Base-by-base conservation (phyloP, 768 basidiomycete genomes). In the Russula ochroleuca region DNA sequence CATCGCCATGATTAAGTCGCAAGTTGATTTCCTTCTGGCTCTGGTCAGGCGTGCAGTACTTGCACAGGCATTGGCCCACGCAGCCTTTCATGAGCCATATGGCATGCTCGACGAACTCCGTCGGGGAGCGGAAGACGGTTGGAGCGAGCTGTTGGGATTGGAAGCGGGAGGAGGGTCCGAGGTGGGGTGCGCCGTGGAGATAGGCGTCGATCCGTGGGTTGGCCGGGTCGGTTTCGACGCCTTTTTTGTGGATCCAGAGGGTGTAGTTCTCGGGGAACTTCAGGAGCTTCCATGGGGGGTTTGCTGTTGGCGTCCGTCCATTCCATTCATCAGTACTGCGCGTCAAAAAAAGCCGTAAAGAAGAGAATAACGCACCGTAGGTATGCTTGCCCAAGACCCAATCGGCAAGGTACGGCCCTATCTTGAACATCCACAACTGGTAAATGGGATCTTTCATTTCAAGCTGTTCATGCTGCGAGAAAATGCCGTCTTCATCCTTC, bases 51-150 rank as follows among this genome's bases (percentile, higher is more conserved):
- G 0, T 23, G 15, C 64, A 65, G 33, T 65, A 65, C 3, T 65
- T 61, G 54, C 64, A 65, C 8, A 37, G 31, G 21, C 64, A 65
- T 2, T n/a, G 48, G 6, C 40, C 59, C 15, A 3, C 14, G 5
- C 41, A 0, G 19, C 53, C 53, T 19, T 35, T 49, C 64, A 65
- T 65, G 54, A 68, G 67, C 67, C 67, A 68, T 19, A 68, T 66
- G 3, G 67, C 67, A 19, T 68, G 67, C 3, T 53, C 56, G 31
- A 56, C 67, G 45, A 68, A 68, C 17, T 68, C 67, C 60, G 51
- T 62, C 1, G 67, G 67, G 0, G 67, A 68, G 17, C 67, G 67
- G 45, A 68, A 62, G n/a, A 58, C 19, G 2, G 25, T 49, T 2
- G 37, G 35, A 1, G 33, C 5, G 9, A 19, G 19, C 0, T 15